Evolutionary conservation across 768 basidiomycete species (phyloP), one percentile per base, ranked within the genome.

Genomic region (Sistotremastrum niveocremeum): DNA sequence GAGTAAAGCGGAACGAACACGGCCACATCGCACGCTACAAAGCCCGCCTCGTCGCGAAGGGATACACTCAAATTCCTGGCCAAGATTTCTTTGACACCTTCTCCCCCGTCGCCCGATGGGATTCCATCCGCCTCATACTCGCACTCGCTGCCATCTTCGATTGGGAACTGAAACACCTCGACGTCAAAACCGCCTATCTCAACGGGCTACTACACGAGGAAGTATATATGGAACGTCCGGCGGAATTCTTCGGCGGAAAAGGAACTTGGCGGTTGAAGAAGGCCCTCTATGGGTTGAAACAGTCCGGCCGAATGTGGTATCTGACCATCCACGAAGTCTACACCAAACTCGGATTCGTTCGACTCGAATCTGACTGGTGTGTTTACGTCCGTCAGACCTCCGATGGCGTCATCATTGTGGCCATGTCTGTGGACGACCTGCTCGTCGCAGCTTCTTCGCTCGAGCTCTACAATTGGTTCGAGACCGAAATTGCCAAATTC

Each of bases 101-200:
- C 42, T 44, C 60, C 10, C 59, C 60, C 11, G 50, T 54, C 4
- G 52, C 48, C 11, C 52, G 52, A 34, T 51, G 52, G 32, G 44
- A 48, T 2, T 52, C 60, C 5, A 40, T 63, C 12, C 54, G 57
- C 6, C 35, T 50, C 33, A 39, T 62, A 8, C 49, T 64, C 7
- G 57, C 57, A 1, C 29, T 60, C 11, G 57, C 59, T 2, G 57
- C 54, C 6, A 32, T 48, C 0, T 39, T 57, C 0, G 62, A 60
- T 34, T 70, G 61, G 63, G 64, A 65, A 9, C 50, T 65, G 1
- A 53, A 61, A 6, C 67, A 70, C 37, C 54, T 69, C 5, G 65
- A 71, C 51, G 56, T 70, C 30, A 67, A 66, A 34, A 66, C 62
- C 0, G 64, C 67, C 0, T 71, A 63, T 51, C 58, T 70, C 1